Evolutionary conservation across 192 early-diverging fungal species (phyloP).

Genomic region (Coemansia sp.): DNA sequence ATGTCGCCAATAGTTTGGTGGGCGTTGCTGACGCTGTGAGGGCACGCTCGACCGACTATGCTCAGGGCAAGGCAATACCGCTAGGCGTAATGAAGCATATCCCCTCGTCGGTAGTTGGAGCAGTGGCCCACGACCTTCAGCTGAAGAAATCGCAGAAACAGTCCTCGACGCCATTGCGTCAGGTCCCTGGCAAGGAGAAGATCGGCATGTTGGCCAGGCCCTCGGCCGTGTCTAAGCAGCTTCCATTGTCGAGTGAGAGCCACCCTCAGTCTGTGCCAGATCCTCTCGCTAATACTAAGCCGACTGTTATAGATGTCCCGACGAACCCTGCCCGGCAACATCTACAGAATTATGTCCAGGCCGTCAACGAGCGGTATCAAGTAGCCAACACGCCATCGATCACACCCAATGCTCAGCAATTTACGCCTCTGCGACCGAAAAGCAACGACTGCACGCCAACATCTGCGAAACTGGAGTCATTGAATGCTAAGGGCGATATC

Average conservation of each 20-base stretch:
- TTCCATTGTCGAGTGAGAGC: neutral
- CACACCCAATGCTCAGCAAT: neutral
- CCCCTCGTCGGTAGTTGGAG: neutral
- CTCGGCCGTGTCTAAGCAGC: neutral
- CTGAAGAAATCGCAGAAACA: conserved; percentile 7
- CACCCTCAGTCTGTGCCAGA: neutral
- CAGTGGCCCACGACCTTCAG: conserved; percentile 3
- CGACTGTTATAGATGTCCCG: neutral
- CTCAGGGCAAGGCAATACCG: neutral
- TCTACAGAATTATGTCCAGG: neutral
- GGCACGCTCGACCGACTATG: conserved; percentile 2
- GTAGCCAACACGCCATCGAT: neutral
- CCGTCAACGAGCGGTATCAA: neutral
- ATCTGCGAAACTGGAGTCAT: neutral
- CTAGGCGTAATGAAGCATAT: conserved; percentile 5
- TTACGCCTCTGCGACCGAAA: neutral
- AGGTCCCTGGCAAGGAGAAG: conserved; percentile 10
- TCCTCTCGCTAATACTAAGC: neutral
- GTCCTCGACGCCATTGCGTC: conserved; percentile 5
- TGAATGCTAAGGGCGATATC: neutral
- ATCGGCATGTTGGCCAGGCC: conserved; percentile 8
- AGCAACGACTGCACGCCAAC: neutral
- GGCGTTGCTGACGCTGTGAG: conserved; percentile 7
- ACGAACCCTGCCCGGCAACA: neutral
- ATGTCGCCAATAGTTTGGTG: neutral